These are phyloP conservation scores for Triadica sebifera DNA, from an alignment of 345 rosid genomes.

Conservation along the genomic window DNA sequence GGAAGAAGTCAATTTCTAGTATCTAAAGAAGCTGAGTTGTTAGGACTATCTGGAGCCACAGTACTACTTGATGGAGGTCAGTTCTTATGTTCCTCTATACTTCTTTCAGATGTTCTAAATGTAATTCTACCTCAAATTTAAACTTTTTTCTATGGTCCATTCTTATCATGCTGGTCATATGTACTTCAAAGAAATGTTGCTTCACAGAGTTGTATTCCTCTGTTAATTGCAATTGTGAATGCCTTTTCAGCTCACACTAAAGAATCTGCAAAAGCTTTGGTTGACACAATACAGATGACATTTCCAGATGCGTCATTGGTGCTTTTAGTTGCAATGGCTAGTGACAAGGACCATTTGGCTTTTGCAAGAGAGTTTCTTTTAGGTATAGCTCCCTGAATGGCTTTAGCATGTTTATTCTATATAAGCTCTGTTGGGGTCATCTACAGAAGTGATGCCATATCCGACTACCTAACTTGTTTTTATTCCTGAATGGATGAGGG, in stretches of 20 bases:
- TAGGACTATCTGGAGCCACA: conserved; percentile 65
- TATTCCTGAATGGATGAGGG: neutral
- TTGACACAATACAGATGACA: conserved; percentile 49
- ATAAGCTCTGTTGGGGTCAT: no score
- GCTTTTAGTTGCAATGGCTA: conserved; percentile 83
- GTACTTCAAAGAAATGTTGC: neutral
- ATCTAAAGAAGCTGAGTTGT: conserved; percentile 49
- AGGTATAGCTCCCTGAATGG: conserved; percentile 33
- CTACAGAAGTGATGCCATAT: no score
- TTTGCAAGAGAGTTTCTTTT: conserved; percentile 82
- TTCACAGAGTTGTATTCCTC: neutral
- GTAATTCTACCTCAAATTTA: neutral
- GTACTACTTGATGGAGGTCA: conserved; percentile 89
- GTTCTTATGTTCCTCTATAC: conserved; percentile 3
- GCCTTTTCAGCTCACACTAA: conserved; percentile 72
- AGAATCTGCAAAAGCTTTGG: conserved; percentile 82
- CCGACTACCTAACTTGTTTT: no score
- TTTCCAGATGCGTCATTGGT: conserved; percentile 55
- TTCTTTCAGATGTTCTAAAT: conserved; percentile 3
- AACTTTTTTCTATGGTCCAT: neutral
- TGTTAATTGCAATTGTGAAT: neutral
- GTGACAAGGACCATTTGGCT: conserved; percentile 78
- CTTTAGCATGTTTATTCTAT: neutral
- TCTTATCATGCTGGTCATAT: neutral
- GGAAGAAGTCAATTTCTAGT: conserved; percentile 87